Base-by-base conservation (phyloP, 1,139 yeast genomes). In the Suhomyces atakaporum region DNA sequence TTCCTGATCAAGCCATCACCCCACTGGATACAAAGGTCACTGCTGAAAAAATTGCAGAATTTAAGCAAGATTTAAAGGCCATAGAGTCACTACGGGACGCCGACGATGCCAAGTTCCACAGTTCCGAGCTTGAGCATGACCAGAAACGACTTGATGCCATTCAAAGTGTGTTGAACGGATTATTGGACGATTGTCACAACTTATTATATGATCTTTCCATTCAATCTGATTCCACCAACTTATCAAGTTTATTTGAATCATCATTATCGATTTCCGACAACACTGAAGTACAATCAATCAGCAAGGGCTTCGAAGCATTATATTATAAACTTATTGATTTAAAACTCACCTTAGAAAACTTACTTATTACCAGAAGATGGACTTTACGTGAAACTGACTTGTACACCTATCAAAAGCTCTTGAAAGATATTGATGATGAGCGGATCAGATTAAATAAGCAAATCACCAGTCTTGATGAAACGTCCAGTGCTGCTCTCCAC, bases 301-400 rank as follows among this genome's bases (percentile, higher is more conserved):
- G 31, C 19, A 47, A 36, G 39, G 41, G 46, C 11, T 54, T 63
- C 29, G 51, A 51, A 31, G 34, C 35, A 12, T 49, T 70, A 16
- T 69, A 68, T 49, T 49, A 55, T 25, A 58, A 60, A 44, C 68
- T 92, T 46, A 66, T 78, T 24, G 78, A 75, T 29, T 70, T 88
- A 49, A 87, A 88, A 59, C 70, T 78, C 16, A 82, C 81, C 14
- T 69, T 92, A 44, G 96, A 87, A 51, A 87, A 86, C 49, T 67
- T 92, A 47, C 70, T 89, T 46, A 79, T 92, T 23, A 92, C 98
- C 3, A 81, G 96, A 63, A 78, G 97, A 59, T 92, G 98, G 98
- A 90, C 97, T 2, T 70, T 92, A 62, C 78, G 98, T 54, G 96
- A 89, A 55, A 92, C 97, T 0, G 98, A 92, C 62, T 70, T 92